Conservation (phyloP, 768 basidiomycete genomes). For the Hypholoma fasciculare region DNA sequence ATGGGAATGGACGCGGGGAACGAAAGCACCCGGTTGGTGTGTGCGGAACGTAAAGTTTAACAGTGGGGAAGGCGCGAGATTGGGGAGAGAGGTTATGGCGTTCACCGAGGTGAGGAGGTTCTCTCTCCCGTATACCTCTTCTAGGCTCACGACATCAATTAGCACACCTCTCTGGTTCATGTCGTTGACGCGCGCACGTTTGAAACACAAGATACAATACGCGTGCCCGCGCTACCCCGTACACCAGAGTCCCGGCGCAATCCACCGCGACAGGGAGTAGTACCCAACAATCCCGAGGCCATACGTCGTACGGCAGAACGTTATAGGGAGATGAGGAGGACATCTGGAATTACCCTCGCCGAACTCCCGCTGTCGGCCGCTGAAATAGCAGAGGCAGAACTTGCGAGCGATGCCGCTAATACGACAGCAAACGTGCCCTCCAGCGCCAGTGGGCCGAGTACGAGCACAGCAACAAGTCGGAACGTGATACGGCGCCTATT, state of each 20-base stretch:
- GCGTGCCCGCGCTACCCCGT: constrained; percentile 42
- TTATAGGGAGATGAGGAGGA: neutral
- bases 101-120: constrained; percentile 77
- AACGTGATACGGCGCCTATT: constrained; percentile 5
- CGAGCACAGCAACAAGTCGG: neutral
- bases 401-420: neutral
- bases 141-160: constrained; percentile 10
- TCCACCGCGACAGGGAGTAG: neutral
- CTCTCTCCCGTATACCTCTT: neutral
- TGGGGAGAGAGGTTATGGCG: constrained; percentile 74
- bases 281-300: neutral
- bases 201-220: constrained; percentile 69
- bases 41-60: constrained; percentile 84
- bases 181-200: constrained; percentile 88
- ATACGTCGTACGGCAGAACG: neutral
- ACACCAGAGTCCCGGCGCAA: constrained; percentile 8
- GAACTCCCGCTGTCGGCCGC: neutral
- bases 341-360: neutral
- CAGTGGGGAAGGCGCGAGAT: constrained; percentile 43
- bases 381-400: neutral
- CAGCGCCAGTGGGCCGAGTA: neutral
- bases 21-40: constrained; percentile 77
- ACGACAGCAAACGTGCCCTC: neutral
- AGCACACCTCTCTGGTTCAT: constrained; percentile 85
- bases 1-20: constrained; percentile 66